A percentile compares a stretch with the other conserved stretches of the same genome.
phyloP scores from a whole-genome alignment of 371 early-diverging fungal species.

The Massospora cicadina region DNA sequence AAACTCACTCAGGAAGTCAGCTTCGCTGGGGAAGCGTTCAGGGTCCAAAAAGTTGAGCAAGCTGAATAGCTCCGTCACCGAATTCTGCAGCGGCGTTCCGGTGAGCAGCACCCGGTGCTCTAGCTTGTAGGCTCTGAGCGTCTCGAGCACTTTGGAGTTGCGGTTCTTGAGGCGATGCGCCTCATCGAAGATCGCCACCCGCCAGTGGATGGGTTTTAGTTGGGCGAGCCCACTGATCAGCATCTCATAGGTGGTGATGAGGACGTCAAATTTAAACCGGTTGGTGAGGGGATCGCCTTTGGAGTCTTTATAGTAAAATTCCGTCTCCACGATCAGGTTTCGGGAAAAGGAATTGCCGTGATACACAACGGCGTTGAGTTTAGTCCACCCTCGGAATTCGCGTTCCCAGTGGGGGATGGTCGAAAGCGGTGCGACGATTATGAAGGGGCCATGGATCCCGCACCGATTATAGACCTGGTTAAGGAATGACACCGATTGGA shows the following conservation, averaged over 20 bases:
- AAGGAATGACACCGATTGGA: constrained; percentile 85
- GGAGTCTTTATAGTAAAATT: constrained; percentile 15
- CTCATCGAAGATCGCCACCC: constrained; percentile 82
- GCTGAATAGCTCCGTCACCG: constrained; percentile 85
- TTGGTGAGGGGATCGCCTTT: constrained; percentile 25
- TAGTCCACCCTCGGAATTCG: constrained; percentile 76
- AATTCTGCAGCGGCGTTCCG: constrained; percentile 94
- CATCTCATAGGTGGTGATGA: constrained; percentile 79
- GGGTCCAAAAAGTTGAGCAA: constrained; percentile 88
- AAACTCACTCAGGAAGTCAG: constrained; percentile 53
- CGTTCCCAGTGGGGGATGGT: constrained; percentile 91
- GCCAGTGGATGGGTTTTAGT: constrained; percentile 60
- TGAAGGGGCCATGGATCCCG: constrained; percentile 28
- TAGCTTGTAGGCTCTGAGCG: constrained; percentile 65
- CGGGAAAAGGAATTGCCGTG: constrained; percentile 64
- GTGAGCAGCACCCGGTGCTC: constrained; percentile 65
- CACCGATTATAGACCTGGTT: constrained; percentile 41
- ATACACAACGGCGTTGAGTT: constrained; percentile 39
- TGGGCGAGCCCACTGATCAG: constrained; percentile 44
- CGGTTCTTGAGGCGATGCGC: constrained; percentile 95
- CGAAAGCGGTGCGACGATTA: constrained; percentile 91
- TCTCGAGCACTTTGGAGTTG: constrained; percentile 84
- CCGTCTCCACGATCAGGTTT: constrained; percentile 34
- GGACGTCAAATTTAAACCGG: constrained; percentile 43
- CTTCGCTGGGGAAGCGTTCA: constrained; percentile 38